A percentile compares a stretch with the other conserved stretches of the same genome.
phyloP scores from a whole-genome alignment of 768 basidiomycete species.

The Trametes cingulata region DNA sequence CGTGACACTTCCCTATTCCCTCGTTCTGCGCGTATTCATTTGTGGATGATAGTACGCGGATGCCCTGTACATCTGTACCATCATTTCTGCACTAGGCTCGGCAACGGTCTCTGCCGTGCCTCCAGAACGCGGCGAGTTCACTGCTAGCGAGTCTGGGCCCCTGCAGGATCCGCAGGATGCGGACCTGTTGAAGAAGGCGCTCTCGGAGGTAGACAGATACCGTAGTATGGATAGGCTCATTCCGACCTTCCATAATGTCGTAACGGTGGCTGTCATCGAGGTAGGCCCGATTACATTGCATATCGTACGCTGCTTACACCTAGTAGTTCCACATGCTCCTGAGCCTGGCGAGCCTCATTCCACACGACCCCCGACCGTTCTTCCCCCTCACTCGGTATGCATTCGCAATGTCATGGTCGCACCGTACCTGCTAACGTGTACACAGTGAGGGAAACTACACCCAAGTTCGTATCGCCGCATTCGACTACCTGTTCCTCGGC shows the following conservation, averaged over 20 bases:
- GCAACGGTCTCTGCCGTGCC: slow-evolving; percentile 75
- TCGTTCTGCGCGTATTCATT: neutral
- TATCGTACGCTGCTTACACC: slow-evolving; percentile 2
- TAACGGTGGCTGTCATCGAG: slow-evolving; percentile 89
- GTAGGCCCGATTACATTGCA: slow-evolving; percentile 43
- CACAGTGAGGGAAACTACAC: slow-evolving; percentile 90
- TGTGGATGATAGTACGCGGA: slow-evolving; percentile 75
- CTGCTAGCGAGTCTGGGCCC: slow-evolving; percentile 63
- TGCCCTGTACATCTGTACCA: slow-evolving; percentile 83
- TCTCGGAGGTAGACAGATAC: slow-evolving; percentile 86
- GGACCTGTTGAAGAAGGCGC: slow-evolving; percentile 69
- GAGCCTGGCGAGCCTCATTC: slow-evolving; percentile 73
- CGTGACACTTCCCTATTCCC: slow-evolving; percentile 31
- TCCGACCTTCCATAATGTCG: slow-evolving; percentile 91
- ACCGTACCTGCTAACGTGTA: slow-evolving; percentile 14
- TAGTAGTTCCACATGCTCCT: slow-evolving; percentile 77
- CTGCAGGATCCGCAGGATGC: slow-evolving; percentile 70
- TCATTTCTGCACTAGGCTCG: slow-evolving; percentile 81
- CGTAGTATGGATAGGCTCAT: slow-evolving; percentile 94
- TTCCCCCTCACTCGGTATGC: slow-evolving; percentile 86
- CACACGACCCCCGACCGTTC: slow-evolving; percentile 75
- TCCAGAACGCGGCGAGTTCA: slow-evolving; percentile 78
- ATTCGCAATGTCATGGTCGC: neutral
- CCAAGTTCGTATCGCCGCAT: slow-evolving; percentile 88
- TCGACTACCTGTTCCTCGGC: slow-evolving; percentile 89